Base-by-base conservation (phyloP, 768 basidiomycete genomes). In the Suillus sp. region DNA sequence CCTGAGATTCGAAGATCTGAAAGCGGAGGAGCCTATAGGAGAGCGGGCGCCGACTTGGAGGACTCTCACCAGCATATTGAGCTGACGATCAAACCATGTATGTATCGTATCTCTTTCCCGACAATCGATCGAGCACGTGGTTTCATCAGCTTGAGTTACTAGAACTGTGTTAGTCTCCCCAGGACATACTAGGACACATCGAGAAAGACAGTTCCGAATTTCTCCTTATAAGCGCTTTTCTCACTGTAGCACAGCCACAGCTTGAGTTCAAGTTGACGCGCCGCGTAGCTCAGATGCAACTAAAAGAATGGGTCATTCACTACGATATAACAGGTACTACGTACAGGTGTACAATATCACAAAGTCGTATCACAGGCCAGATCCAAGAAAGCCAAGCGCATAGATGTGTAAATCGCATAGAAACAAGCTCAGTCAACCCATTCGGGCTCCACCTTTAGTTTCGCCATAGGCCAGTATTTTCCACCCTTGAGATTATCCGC, bases 401-500 rank as follows among this genome's bases (percentile, higher is more conserved):
- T 51, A 32, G 11, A 13, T 20, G 51, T 30, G 16, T 20, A 20
- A 53, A 53, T 32, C 20, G 5, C 20, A 30, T 20, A 9, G 22
- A 35, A 37, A 60, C 11, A 18, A 14, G 16, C 30, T 59, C 68
- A 84, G 66, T 79, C 77, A 37, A 83, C 72, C 80, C 80, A 83
- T 30, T 67, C 65, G 0, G 79, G 78, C 48, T 78, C 67, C 20
- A 77, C 69, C 59, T 68, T 70, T 61, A 80, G 71, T 57, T 74
- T 74, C 4, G 82, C 78, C 50, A 69, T 75, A 7, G 84, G 84
- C 59, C 62, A 68, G 64, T 85, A 85, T 59, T 72, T 73, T 1
- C 72, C 72, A 1, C 22, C 70, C 7, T 22, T n/a, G 45, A 75
- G 59, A 0, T 75, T 74, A 32, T 76, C 69, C 1, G 86, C 82